phyloP scores from a whole-genome alignment of 345 rosid species.

The Abelmoschus esculentus region DNA sequence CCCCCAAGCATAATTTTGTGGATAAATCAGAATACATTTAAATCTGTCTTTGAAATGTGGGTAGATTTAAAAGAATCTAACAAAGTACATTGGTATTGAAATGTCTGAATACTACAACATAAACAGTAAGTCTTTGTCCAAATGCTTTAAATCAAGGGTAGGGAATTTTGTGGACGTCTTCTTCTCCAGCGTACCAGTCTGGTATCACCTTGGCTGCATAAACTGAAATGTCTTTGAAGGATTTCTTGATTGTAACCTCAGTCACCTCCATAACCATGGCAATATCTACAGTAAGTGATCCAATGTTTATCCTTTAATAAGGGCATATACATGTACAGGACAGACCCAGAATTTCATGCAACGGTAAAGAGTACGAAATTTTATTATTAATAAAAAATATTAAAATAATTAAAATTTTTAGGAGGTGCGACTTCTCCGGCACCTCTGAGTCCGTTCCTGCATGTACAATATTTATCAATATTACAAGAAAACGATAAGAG shows the following conservation, averaged over 20 bases:
- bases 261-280: conserved; percentile 16
- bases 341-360: no score
- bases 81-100: background rate
- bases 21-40: no score
- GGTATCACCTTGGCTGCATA: conserved; percentile 18
- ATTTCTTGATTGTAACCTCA: conserved; percentile 22
- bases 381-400: no score
- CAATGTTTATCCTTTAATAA: background rate
- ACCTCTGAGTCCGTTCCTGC: no score
- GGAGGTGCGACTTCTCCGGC: no score
- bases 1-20: no score
- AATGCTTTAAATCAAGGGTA: background rate
- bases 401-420: no score
- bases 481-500: background rate
- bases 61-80: no score
- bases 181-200: conserved; percentile 21
- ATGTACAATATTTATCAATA: no score
- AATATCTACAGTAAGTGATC: conserved; percentile 8
- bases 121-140: background rate
- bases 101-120: background rate
- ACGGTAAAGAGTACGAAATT: no score
- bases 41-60: no score
- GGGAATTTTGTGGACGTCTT: conserved; percentile 5
- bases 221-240: conserved; percentile 19
- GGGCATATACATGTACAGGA: background rate